Evolutionary conservation across 192 early-diverging fungal genomes (phyloP), one percentile per base, ranked within the genome.

Genomic region (Backusella circina): DNA sequence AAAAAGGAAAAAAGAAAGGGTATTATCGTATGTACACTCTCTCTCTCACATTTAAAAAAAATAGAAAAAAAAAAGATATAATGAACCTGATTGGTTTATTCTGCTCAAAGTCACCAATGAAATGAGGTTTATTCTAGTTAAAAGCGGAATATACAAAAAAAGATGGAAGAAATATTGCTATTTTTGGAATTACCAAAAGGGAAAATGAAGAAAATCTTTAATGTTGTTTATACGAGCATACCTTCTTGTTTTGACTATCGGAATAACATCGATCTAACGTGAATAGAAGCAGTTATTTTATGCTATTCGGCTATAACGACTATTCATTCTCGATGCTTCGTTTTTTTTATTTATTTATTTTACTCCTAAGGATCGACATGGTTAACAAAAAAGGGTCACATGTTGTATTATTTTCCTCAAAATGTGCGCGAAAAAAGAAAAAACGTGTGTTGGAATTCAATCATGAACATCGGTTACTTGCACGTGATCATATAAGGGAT

Each of bases 391-490:
- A 28, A 61, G 23, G 54, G 44, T 61, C 54, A 61, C 54, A 61
- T 61, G 54, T 4, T 37, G 16, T 9, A 28, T 28, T 3, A 0
- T 28, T 28, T 61, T 3, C 3, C 26, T 61, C 23, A 28, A 61
- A 61, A 61, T 61, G 54, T 61, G 54, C 54, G 54, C 26, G 54
- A 61, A 61, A 61, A 61, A 61, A 61, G 23, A 61, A 61, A 61
- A 28, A 61, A 61, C 23, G 54, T 61, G 54, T 26, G 23, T 28
- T 61, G 54, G 23, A 61, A 28, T 61, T 61, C 23, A 15, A 47
- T 47, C 44, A n/a, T 47, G 18, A 47, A 47, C 18, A 21, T 15
- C 44, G 5, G 44, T 5, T 18, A 6, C 1, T 47, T n/a, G 6
- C 44, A 47, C 44, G 44, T 47, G 44, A 47, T 47, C 6, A 1